Evolutionary conservation across 495 filamentous ascomycete genomes (phyloP), one percentile per base, ranked within the genome.

Genomic region (Hyaloscypha bicolor): DNA sequence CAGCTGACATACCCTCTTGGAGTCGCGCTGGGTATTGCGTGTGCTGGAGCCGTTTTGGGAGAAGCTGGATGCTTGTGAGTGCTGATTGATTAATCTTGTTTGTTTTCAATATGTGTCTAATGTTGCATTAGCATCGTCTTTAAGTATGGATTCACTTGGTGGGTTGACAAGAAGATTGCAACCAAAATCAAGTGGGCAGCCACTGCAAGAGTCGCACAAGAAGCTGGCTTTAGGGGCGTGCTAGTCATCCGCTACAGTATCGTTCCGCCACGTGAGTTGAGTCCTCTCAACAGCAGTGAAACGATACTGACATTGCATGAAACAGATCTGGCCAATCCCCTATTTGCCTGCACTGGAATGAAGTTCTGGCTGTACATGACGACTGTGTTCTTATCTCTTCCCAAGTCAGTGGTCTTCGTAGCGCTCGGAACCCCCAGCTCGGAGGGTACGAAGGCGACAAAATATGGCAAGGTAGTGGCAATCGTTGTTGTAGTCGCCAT

Each of bases 131-230:
- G 74, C 68, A 71, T 76, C 58, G 72, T 71, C n/a, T 77, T 76
- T 64, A 73, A 70, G 51, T 74, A 73, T 45, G 56, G 69, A 19
- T 66, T 73, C 35, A 68, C 69, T 19, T 30, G 42, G 52, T 73
- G 65, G 30, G 71, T 70, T 8, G 66, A 68, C 30, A 76, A 75
- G 64, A 71, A 72, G 11, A 73, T 74, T 48, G 68, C 69, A 12
- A 74, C 72, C 12, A 77, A 76, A 57, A 64, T 77, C 65, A 74
- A 68, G 62, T 76, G 74, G 62, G 75, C 71, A 55, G 74, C 74
- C 1, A 42, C 72, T 31, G 74, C 72, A 14, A 67, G 75, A 35
- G 60, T 77, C 33, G 72, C 71, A 9, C 69, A 72, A 9, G 63
- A 71, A 52, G 75, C 74, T 22, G 74, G 75, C 3, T 77, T 77